Conservation (phyloP, 768 basidiomycete genomes). For the Mycena crocata region DNA sequence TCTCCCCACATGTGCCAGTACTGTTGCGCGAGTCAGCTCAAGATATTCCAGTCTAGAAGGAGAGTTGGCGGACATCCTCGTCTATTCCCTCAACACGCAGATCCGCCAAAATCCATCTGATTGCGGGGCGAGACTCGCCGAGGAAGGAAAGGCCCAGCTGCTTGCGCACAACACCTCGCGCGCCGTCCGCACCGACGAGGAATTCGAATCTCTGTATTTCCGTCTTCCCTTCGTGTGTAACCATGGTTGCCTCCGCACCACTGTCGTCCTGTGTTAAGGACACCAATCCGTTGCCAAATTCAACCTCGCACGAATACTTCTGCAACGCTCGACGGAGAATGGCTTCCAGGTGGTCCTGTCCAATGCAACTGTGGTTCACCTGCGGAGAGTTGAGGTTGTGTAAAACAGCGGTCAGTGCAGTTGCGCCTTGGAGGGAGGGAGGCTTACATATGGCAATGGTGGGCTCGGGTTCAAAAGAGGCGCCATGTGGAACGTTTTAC, state of each 20-base stretch:
- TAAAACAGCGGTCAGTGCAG: not conserved
- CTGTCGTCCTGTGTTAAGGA: constrained; percentile 33
- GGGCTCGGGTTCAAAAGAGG: constrained; percentile 29
- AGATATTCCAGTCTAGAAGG: not conserved
- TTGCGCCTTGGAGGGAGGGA: not conserved
- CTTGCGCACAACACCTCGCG: constrained; percentile 37
- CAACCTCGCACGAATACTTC: constrained; percentile 34
- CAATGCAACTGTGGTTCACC: constrained; percentile 18
- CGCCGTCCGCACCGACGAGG: constrained; percentile 40
- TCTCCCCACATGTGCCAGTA: constrained; percentile 58
- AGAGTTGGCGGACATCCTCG: constrained; percentile 45
- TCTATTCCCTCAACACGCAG: constrained; percentile 54
- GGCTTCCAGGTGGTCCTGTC: constrained; percentile 35
- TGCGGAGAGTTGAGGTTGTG: not conserved
- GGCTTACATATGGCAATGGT: constrained; percentile 34
- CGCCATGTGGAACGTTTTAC: constrained; percentile 14
- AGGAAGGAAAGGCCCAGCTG: constrained; percentile 37
- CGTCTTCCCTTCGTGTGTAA: constrained; percentile 8
- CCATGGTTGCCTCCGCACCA: constrained; percentile 33
- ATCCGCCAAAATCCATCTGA: constrained; percentile 40
- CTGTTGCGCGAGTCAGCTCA: constrained; percentile 35
- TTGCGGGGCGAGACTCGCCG: constrained; percentile 42
- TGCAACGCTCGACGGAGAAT: constrained; percentile 37
- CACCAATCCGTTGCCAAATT: constrained; percentile 32
- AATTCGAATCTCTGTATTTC: constrained; percentile 22